phyloP scores from a whole-genome alignment of 345 rosid genomes.

The Citrus glauca region DNA sequence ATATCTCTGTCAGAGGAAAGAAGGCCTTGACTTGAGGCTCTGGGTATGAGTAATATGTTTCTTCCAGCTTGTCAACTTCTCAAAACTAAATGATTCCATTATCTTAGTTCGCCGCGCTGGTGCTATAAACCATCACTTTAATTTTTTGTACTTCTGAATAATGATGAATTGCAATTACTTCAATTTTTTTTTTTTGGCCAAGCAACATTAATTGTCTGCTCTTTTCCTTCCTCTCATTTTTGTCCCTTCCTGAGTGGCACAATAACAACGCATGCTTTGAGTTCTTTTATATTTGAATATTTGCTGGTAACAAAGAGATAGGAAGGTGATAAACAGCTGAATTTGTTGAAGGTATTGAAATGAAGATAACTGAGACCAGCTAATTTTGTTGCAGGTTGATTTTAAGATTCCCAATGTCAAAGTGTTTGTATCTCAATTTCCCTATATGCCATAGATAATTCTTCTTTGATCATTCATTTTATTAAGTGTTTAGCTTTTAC shows the following conservation, averaged over 20 bases:
- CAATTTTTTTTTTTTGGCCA: too few relatives aligned
- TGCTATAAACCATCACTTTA: background rate
- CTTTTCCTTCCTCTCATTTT: too few relatives aligned
- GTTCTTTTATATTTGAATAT: background rate
- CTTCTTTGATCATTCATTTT: background rate
- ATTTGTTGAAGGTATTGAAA: too few relatives aligned
- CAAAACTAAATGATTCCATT: background rate
- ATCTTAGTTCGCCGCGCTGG: background rate
- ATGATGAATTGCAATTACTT: too few relatives aligned
- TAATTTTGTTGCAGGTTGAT: too few relatives aligned
- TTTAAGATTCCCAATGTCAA: too few relatives aligned
- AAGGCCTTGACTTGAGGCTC: background rate
- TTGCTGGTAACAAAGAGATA: background rate
- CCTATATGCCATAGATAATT: background rate
- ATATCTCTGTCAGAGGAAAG: constrained; percentile 3
- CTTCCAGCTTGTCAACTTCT: background rate
- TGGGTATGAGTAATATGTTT: background rate
- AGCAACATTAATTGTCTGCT: too few relatives aligned
- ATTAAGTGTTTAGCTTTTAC: background rate
- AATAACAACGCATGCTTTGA: background rate
- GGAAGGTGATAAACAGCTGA: background rate
- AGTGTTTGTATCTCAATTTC: background rate
- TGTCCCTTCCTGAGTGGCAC: too few relatives aligned
- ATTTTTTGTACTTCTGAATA: background rate
- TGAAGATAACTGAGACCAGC: too few relatives aligned